Evolutionary conservation across 208 protist species (phyloP), one percentile per base, ranked within the genome.

Genomic region (Trypanosoma lewisi): DNA sequence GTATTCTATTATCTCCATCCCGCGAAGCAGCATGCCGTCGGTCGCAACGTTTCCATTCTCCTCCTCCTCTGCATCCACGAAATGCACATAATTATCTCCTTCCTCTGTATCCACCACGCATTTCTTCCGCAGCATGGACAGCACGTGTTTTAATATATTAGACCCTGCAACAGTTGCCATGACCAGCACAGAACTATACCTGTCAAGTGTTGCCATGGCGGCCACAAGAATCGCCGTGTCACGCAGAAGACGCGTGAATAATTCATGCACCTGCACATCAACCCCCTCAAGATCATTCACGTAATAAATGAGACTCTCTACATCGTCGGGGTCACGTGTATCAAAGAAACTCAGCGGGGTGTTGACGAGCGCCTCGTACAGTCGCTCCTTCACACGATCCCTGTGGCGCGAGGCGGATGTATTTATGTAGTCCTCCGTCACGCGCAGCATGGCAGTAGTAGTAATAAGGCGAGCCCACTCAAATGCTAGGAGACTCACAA

Each of bases 231-330:
- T 50, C 23, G 69, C 66, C 14, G 71, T 51, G 1, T 75, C 73
- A 25, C 55, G 63, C 19, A 77, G 33, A 17, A 77, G 33, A 39
- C 60, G 12, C 27, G 73, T 71, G 34, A 83, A 8, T 58, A 77
- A 88, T 28, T 78, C 64, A 59, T 90, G 80, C 57, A 88, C 70
- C 60, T 86, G 78, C 52, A 93, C 83, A 59, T 93, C 86, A 7
- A 93, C 81, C 19, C 86, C 86, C 48, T 93, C 86, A 41, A 93
- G 72, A 65, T 93, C 86, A 62, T 90, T 89, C 2, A 80, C 70
- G 72, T 90, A 90, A 68, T 87, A 90, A 27, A 90, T 50, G 4
- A 93, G 73, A 56, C 80, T 69, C 70, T 93, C 86, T 17, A 93
- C 60, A 56, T 84, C 78, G 17, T 89, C 82, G 47, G 71, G 75